Evolutionary conservation across 2,329 filamentous ascomycete species (phyloP), one percentile per base, ranked within the genome.

Genomic region (Diaporthe citriasiana): DNA sequence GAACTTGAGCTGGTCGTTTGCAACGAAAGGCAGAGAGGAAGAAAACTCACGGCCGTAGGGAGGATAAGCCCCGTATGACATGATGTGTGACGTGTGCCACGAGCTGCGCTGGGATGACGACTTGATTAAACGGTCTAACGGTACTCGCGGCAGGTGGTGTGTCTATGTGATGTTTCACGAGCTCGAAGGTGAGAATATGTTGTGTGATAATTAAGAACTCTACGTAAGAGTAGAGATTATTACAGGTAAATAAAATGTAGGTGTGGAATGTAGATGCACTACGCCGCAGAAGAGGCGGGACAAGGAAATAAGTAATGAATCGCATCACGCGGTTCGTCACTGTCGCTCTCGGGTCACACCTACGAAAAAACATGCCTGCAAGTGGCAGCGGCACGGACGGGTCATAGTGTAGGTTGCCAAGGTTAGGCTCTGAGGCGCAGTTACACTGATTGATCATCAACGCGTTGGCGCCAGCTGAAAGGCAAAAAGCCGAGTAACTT

Each of bases 61-160:
- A 27, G 80, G 80, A 47, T 83, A 82, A 45, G 77, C 80, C 70
- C 73, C 78, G 73, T 83, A 83, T 60, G 82, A 83, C 82, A 83
- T 83, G 22, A 51, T 27, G 40, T 53, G 55, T 50, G 63, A 68
- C 63, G 63, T 68, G 33, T 68, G 63, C 47, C 47, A 27, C 38
- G 40, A 40, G 13, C 35, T 40, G n/a, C 5, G 4, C 5, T 4
- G 33, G 33, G 35, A 60, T 60, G 56, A 13, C 22, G 56, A 13
- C 22, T 42, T 33, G 12, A 6, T 47, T 13, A 38, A 9, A 13
- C 33, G 12, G 55, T 25, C 5, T 33, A 12, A 22, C 38, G 7
- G 33, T 2, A 38, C 5, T 33, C 22, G 33, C 38, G 7, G 33
- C 5, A 38, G 33, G 10, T 30, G 12, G 15, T 38, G 15, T 38